A percentile compares a stretch with the other conserved stretches of the same genome.
Evolutionary conservation across 1,284 basidiomycete species (phyloP).

Genomic region (Takashimella tepidaria): DNA sequence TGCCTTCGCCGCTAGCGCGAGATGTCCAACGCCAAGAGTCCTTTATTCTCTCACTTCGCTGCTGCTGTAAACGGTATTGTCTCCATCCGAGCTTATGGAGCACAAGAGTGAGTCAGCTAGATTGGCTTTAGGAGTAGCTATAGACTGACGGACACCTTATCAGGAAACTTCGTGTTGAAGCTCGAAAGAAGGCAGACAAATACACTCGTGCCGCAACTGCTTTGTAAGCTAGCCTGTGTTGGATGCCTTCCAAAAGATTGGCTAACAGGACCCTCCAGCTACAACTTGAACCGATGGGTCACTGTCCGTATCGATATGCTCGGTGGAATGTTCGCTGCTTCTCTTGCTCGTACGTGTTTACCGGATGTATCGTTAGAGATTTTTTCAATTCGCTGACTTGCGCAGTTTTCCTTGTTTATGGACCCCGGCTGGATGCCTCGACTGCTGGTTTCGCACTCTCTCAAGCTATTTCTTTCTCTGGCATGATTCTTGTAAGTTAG

Average conservation of each 20-base stretch:
- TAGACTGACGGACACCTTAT: not conserved
- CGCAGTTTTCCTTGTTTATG: slow-evolving; percentile 46
- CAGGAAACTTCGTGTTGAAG: slow-evolving; percentile 35
- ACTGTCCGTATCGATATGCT: slow-evolving; percentile 46
- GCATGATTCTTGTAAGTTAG: slow-evolving; percentile 40
- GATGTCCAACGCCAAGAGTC: slow-evolving; percentile 62
- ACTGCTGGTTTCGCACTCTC: slow-evolving; percentile 47
- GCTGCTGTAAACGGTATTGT: slow-evolving; percentile 61
- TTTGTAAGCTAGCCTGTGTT: too few relatives aligned
- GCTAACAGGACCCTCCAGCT: too few relatives aligned
- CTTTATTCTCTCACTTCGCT: slow-evolving; percentile 65
- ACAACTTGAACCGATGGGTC: slow-evolving; percentile 48
- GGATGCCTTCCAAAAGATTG: too few relatives aligned
- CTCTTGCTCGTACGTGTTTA: slow-evolving; percentile 26
- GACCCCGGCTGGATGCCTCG: slow-evolving; percentile 32
- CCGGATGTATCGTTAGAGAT: not conserved
- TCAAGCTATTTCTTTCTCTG: slow-evolving; percentile 45
- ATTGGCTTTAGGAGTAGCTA: not conserved
- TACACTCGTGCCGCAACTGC: slow-evolving; percentile 45
- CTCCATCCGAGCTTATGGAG: slow-evolving; percentile 49
- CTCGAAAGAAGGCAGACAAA: slow-evolving; percentile 41
- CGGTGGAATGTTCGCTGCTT: slow-evolving; percentile 41
- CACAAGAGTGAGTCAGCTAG: slow-evolving; percentile 27
- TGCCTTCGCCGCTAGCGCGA: too few relatives aligned
- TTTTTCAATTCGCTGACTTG: too few relatives aligned